Base-by-base conservation (phyloP, 257 asterid species). In the Scutellaria galericulata region DNA sequence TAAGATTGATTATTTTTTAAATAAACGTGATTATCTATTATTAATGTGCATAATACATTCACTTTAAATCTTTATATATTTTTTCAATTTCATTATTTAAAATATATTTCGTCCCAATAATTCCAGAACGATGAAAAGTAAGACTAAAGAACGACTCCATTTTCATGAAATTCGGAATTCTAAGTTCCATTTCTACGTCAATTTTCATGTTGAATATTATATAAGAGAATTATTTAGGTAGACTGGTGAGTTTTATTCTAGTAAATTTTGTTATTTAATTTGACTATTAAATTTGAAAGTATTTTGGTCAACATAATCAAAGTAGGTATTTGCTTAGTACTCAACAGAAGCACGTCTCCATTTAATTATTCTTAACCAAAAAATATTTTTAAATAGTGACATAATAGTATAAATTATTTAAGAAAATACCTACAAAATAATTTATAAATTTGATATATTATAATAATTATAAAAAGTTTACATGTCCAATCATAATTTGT, bases 301-400 rank as follows among this genome's bases (percentile, higher is more conserved):
- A 20, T 24, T 45, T 57, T 58, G 13, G 59, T 45, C 67, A 70
- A 46, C 20, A 39, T 46, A 57, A 55, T 57, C 13, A 15, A 70
- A 27, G 44, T 70, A 70, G 67, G 67, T 14, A 70, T 45, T 12
- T 27, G 67, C 75, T 31, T 45, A 37, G 59, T 42, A 68, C 52
- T 54, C 54, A 54, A 22, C 50, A 56, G 9, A 10, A 44, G 13
- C 64, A 70, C 39, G 67, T 58, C 68, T 70, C 75, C 24, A n/a
- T 44, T 44, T 31, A 31, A 31, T 31, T 31, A 31, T 31, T 31
- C 37, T 31, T 31, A 31, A 31, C 37, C 37, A 31, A 31, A 31
- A 31, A 31, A 0, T 31, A 31, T 3, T 1, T 4, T 3, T 24
- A 24, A 24, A 24, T 24, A 24, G 27, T 24, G 27, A 24, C 27